Percentiles rank a stretch among this genome's conserved stretches.
phyloP scores from a whole-genome alignment of 176 grass and related monocot species.

The Carex pumila region DNA sequence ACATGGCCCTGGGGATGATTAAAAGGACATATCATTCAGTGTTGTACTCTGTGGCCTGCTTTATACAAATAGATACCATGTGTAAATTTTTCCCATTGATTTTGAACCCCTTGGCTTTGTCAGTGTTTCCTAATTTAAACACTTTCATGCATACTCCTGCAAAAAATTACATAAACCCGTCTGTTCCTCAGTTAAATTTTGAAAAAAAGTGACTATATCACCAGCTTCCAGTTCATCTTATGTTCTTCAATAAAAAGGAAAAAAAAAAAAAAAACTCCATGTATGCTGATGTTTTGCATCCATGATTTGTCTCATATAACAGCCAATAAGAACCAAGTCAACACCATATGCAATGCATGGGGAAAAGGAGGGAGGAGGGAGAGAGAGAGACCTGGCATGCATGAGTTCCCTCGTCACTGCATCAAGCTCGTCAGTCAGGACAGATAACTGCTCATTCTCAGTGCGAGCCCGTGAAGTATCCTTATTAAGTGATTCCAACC shows the following conservation, averaged over 20 bases:
- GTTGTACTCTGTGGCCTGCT: background rate
- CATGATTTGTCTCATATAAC: background rate
- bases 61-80: background rate
- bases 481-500: conserved; percentile 15
- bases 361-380: background rate
- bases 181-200: background rate
- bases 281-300: background rate
- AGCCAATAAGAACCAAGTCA: background rate
- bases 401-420: background rate
- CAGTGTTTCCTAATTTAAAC: background rate
- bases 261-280: background rate
- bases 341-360: background rate
- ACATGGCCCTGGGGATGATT: background rate
- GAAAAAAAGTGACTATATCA: background rate
- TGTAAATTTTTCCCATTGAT: background rate
- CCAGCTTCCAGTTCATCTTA: background rate
- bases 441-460: conserved; percentile 2
- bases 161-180: too few species aligned
- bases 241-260: too few species aligned
- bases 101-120: background rate
- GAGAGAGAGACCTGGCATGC: background rate
- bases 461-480: background rate
- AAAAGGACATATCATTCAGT: background rate
- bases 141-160: too few species aligned
- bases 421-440: conserved; percentile 15